Conservation (phyloP, 2,329 filamentous ascomycete species). For the Ophiostoma perfectum region DNA sequence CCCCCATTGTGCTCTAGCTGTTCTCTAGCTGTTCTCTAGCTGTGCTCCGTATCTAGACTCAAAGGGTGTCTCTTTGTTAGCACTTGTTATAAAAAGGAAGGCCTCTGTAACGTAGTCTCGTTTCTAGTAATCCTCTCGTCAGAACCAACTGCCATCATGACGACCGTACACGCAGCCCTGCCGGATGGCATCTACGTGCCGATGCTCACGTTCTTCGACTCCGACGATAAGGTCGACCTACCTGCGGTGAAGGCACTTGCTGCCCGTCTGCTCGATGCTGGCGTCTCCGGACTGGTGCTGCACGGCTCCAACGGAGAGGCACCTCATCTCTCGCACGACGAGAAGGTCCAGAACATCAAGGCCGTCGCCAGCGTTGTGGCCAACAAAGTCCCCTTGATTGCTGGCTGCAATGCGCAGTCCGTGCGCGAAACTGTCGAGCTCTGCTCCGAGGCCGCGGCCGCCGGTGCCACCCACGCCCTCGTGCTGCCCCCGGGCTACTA, state of each 20-base stretch:
- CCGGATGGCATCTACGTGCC: conserved; percentile 53
- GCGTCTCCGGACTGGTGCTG: conserved; percentile 61
- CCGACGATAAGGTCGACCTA: conserved; percentile 51
- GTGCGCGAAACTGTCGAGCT: conserved; percentile 58
- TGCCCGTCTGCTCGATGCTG: conserved; percentile 55
- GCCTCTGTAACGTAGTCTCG: no score
- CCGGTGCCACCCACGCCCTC: conserved; percentile 62
- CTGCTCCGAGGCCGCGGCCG: conserved; percentile 56
- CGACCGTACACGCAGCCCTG: no score
- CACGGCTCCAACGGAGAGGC: conserved; percentile 72
- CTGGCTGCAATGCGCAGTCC: conserved; percentile 64
- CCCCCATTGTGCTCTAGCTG: no score
- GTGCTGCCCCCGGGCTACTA: conserved; percentile 67
- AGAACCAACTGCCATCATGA: no score
- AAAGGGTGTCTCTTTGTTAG: no score
- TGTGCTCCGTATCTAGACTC: no score
- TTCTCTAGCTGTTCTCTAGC: no score
- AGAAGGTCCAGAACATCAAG: conserved; percentile 57
- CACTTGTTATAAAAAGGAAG: no score
- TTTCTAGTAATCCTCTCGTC: no score
- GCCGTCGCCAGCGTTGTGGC: conserved; percentile 54
- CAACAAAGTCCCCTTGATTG: conserved; percentile 53
- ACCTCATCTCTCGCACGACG: conserved; percentile 61
- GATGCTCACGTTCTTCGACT: conserved; percentile 58
- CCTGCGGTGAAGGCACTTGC: conserved; percentile 47